phyloP scores from a whole-genome alignment of 768 basidiomycete species.

The Kwoniella dendrophila region DNA sequence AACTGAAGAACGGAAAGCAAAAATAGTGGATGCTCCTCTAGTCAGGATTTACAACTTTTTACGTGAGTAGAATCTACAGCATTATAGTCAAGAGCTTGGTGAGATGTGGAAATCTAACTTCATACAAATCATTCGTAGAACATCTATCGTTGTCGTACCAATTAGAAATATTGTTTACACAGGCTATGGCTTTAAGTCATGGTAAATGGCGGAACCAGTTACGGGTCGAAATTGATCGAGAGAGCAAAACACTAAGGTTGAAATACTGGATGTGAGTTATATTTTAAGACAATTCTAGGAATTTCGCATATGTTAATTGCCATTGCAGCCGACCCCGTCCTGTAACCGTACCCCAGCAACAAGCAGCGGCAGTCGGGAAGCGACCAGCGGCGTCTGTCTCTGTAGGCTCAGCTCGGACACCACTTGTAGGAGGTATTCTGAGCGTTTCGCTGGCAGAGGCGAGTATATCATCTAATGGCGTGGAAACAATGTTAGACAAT shows the following conservation, averaged over 20 bases:
- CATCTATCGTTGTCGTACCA: slow-evolving; percentile 70
- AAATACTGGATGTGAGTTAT: slow-evolving; percentile 86
- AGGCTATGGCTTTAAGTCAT: slow-evolving; percentile 43
- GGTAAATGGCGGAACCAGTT: slow-evolving; percentile 58
- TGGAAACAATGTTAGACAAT: slow-evolving; percentile 32
- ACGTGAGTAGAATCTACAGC: slow-evolving; percentile 64
- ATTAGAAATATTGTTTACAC: slow-evolving; percentile 69
- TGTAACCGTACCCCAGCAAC: neutral
- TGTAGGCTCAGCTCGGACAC: slow-evolving; percentile 13
- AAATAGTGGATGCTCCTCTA: slow-evolving; percentile 75
- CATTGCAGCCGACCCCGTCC: slow-evolving; percentile 23
- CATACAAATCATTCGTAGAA: neutral
- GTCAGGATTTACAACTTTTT: slow-evolving; percentile 84
- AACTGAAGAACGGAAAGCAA: slow-evolving; percentile 43
- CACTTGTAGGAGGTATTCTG: slow-evolving; percentile 68
- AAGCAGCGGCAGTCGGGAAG: slow-evolving; percentile 21
- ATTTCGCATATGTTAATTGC: no score
- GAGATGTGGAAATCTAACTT: neutral
- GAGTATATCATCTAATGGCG: slow-evolving; percentile 19
- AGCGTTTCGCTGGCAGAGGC: slow-evolving; percentile 66
- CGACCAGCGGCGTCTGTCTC: slow-evolving; percentile 12
- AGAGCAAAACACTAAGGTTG: slow-evolving; percentile 68
- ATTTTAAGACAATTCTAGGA: no score
- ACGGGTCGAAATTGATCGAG: slow-evolving; percentile 68
- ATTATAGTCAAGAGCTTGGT: no score